Evolutionary conservation across 306 rosid genomes (phyloP).

Genomic region (Rubus idaeus): DNA sequence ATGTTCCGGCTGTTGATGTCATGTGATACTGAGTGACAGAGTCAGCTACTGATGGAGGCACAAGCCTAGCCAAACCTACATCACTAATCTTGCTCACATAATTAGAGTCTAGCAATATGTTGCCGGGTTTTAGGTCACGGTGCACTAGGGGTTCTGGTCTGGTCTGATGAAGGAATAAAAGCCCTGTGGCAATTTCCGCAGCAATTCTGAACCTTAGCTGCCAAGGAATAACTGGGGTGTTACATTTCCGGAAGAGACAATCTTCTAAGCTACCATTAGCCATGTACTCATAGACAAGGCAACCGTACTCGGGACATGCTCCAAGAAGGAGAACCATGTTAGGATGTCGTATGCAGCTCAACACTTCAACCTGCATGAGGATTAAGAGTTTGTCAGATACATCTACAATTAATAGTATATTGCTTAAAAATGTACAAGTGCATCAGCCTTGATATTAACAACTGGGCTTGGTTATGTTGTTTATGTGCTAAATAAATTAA

Average conservation of each 20-base stretch:
- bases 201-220: constrained; percentile 75
- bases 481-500: neutral
- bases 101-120: constrained; percentile 82
- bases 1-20: constrained; percentile 93
- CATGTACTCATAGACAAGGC: constrained; percentile 88
- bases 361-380: constrained; percentile 60
- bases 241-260: constrained; percentile 58
- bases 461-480: neutral
- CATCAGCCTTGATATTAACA: neutral
- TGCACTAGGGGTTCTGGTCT: constrained; percentile 94
- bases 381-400: neutral
- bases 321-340: constrained; percentile 93
- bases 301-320: constrained; percentile 82
- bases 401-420: neutral
- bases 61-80: constrained; percentile 88
- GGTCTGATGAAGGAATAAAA: constrained; percentile 74
- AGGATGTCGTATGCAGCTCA: constrained; percentile 83
- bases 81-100: constrained; percentile 89
- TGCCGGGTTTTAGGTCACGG: constrained; percentile 84
- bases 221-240: constrained; percentile 61
- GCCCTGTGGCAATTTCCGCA: constrained; percentile 82
- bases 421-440: neutral
- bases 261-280: constrained; percentile 88
- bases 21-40: constrained; percentile 68
- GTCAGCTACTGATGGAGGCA: constrained; percentile 77